Percentiles rank a stretch among this genome's conserved stretches.
phyloP scores from a whole-genome alignment of 192 early-diverging fungal species.

The Coemansia sp. region DNA sequence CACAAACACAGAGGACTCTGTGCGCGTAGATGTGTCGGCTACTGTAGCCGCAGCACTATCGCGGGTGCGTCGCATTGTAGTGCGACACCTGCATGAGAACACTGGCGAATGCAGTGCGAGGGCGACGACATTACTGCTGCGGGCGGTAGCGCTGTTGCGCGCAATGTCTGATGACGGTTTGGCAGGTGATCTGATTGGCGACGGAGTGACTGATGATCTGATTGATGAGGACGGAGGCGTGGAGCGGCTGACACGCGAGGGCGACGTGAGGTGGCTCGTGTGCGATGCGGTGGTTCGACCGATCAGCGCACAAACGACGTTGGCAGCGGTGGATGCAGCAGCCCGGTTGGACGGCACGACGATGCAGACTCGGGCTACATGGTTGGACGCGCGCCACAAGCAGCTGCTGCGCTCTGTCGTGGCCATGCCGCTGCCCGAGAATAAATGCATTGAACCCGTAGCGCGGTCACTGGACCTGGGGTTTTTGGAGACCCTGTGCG shows the following conservation, averaged over 20 bases:
- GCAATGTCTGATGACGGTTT: constrained; percentile 5
- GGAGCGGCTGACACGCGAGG: constrained; percentile 11
- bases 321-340: constrained; percentile 27
- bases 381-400: constrained; percentile 22
- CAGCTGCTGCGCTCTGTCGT: constrained; percentile 21
- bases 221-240: not conserved
- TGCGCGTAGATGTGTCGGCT: constrained; percentile 25
- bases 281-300: constrained; percentile 21
- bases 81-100: constrained; percentile 15
- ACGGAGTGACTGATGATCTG: not conserved
- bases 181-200: not conserved
- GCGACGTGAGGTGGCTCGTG: constrained; percentile 31
- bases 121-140: constrained; percentile 19
- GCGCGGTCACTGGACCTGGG: constrained; percentile 17
- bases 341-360: not conserved
- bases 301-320: constrained; percentile 1
- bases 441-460: not conserved
- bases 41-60: constrained; percentile 8
- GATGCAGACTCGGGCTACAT: not conserved
- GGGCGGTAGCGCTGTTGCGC: constrained; percentile 18
- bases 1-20: not conserved
- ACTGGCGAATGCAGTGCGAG: not conserved
- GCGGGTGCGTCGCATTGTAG: constrained; percentile 11
- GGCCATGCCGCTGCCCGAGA: constrained; percentile 21
- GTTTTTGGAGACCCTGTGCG: constrained; percentile 30